Conservation (phyloP, 306 rosid genomes). For the Phaseolus lunatus region DNA sequence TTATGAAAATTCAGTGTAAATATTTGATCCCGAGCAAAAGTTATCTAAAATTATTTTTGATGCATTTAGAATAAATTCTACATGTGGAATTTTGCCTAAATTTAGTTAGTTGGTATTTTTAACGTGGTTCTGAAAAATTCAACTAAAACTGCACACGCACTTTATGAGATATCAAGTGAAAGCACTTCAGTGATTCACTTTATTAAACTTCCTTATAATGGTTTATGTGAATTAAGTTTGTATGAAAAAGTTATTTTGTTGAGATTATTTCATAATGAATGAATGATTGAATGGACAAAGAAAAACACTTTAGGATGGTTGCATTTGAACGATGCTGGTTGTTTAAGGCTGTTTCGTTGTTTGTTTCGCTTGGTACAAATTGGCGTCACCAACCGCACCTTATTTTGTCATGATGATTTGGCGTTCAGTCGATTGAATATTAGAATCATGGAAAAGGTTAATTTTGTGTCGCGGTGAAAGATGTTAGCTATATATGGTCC, state of each 20-base stretch:
- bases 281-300: neutral
- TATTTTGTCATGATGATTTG: constrained; percentile 8
- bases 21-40: neutral
- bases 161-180: neutral
- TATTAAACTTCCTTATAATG: neutral
- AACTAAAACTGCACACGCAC: neutral
- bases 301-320: neutral
- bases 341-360: neutral
- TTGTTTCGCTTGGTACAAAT: constrained; percentile 11
- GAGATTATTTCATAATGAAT: neutral
- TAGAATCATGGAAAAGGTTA: neutral
- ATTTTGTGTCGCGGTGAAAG: neutral
- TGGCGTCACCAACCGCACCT: constrained; percentile 2
- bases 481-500: neutral
- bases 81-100: neutral
- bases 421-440: neutral
- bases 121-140: neutral
- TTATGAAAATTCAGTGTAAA: no score
- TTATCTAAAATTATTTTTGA: no score
- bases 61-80: no score
- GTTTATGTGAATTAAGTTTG: neutral
- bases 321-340: constrained; percentile 10
- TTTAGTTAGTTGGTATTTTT: no score
- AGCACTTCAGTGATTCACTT: neutral
- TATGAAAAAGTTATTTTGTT: neutral